These are phyloP conservation scores for Helianthus tuberosus DNA, from an alignment of 129 eudicot genomes.

Conservation along the genomic window DNA sequence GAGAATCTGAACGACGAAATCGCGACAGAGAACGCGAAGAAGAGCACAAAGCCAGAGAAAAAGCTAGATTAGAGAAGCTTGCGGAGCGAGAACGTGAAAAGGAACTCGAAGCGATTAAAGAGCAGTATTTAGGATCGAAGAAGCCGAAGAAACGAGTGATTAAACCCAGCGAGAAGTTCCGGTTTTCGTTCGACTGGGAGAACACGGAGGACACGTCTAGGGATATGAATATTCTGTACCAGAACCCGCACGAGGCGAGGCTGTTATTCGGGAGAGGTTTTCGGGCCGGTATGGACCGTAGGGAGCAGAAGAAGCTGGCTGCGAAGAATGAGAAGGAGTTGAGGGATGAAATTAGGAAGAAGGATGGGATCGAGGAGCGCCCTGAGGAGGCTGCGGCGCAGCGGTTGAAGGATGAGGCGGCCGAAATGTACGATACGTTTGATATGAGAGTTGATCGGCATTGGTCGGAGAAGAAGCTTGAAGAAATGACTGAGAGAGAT, in stretches of 20 bases:
- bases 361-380: constrained; percentile 55
- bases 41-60: constrained; percentile 47
- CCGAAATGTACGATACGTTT: constrained; percentile 48
- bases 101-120: constrained; percentile 61
- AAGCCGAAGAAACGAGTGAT: constrained; percentile 63
- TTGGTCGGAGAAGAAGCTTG: constrained; percentile 67
- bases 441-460: constrained; percentile 68
- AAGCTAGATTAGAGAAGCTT: constrained; percentile 38
- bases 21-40: constrained; percentile 53
- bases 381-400: constrained; percentile 60
- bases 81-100: constrained; percentile 56
- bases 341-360: constrained; percentile 58
- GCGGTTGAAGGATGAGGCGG: constrained; percentile 55
- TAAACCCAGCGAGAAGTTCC: constrained; percentile 66
- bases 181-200: constrained; percentile 69
- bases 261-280: constrained; percentile 61
- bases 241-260: constrained; percentile 62
- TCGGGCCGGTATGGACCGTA: constrained; percentile 62
- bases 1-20: constrained; percentile 45
- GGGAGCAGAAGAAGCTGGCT: constrained; percentile 69
- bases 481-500: constrained; percentile 65
- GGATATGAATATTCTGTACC: constrained; percentile 57
- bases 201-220: constrained; percentile 64
- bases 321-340: constrained; percentile 59
- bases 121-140: constrained; percentile 56